Evolutionary conservation across 2,329 filamentous ascomycete genomes (phyloP).

Genomic region (Hymenoscyphus linearis): DNA sequence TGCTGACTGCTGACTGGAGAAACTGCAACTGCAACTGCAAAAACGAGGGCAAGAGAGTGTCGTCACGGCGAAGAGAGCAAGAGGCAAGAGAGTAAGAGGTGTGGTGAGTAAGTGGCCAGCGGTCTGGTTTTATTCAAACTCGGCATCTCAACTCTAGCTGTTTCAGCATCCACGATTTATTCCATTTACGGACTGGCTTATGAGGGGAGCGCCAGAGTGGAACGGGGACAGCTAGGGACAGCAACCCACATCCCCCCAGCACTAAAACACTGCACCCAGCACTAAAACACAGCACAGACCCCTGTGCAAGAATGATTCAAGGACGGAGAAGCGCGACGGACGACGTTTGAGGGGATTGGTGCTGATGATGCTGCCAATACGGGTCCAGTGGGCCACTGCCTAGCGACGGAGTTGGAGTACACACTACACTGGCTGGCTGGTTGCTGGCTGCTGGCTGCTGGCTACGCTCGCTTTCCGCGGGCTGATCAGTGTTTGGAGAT

Average conservation of each 20-base stretch:
- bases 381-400: too few species aligned
- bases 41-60: background rate
- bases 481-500: too few species aligned
- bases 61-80: constrained; percentile 3
- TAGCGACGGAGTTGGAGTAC: too few species aligned
- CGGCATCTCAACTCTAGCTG: constrained; percentile 18
- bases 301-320: background rate
- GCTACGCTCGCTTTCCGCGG: too few species aligned
- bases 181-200: constrained; percentile 10
- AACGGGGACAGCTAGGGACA: too few species aligned
- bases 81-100: background rate
- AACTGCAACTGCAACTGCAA: background rate
- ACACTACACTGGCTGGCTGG: too few species aligned
- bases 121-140: constrained; percentile 26
- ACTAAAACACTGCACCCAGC: background rate
- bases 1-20: too few species aligned
- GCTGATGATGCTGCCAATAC: too few species aligned
- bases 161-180: constrained; percentile 23
- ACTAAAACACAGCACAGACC: background rate
- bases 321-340: background rate
- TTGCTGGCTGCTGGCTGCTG: too few species aligned
- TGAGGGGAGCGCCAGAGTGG: constrained; percentile 10
- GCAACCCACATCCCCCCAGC: background rate
- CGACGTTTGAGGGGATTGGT: background rate
- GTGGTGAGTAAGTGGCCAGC: constrained; percentile 14